Evolutionary conservation across 2,329 filamentous ascomycete genomes (phyloP), one percentile per base, ranked within the genome.

Genomic region (Paraconiothyrium sp.): DNA sequence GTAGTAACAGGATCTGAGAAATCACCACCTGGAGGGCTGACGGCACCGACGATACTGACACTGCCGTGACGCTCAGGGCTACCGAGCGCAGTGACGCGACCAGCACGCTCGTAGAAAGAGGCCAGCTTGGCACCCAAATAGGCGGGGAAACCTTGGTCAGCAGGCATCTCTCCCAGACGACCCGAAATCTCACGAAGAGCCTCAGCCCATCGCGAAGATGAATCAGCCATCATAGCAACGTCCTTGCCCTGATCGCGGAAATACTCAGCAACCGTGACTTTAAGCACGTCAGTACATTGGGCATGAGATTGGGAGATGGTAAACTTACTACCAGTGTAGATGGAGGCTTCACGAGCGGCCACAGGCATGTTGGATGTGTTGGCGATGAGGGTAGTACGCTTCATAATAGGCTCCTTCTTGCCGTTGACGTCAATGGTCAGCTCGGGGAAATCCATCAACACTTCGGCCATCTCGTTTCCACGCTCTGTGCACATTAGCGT

Each of bases 321-420:
- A 2, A 30, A 46, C 43, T 20, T 46, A 37, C 56, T 62, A 77
- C 89, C 95, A 3, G 95, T 99, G 83, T 99, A 99, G 78, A 99
- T 99, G 67, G 95, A 99, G 60, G 95, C 95, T 82, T 99, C 95
- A 83, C 95, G 93, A 64, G 95, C 95, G 67, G 95, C 95, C 76
- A 99, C 95, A 65, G 95, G 95, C 95, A 99, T 99, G 86, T 99
- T 99, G 73, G 95, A 99, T 47, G 95, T 99, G 83, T 99, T 99
- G 80, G 95, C 95, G 77, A 99, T 98, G 64, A 99, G 87, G 24
- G 93, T 96, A 16, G 95, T 99, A 80, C 95, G 94, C 89, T 99
- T 99, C 95, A 99, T 99, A 85, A 99, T 99, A 71, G 94, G 94
- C 80, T 99, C 95, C 82, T 94, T 91, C 77, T 94, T 93, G 73